Conservation (phyloP, 176 grass and related monocot genomes). For the Zizania latifolia region DNA sequence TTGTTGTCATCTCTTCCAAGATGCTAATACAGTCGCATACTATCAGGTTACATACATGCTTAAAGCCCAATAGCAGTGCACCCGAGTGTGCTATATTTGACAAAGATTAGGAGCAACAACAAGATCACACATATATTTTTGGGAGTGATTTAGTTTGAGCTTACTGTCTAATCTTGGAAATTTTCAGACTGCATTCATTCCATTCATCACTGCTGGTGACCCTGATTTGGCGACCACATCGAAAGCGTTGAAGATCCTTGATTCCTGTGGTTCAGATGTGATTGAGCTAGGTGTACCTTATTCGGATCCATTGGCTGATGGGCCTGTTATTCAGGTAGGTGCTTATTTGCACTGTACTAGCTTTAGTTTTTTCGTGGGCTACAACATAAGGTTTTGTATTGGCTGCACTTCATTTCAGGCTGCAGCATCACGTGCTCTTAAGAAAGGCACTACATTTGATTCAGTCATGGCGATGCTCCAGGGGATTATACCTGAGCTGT, state of each 20-base stretch:
- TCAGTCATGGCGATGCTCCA: constrained; percentile 70
- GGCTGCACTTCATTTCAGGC: constrained; percentile 38
- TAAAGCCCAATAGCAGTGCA: background rate
- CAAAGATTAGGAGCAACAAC: background rate
- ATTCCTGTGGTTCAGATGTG: constrained; percentile 74
- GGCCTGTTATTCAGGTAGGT: constrained; percentile 80
- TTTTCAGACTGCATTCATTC: constrained; percentile 72
- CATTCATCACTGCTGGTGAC: constrained; percentile 88
- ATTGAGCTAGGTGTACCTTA: constrained; percentile 89
- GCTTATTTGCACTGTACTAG: background rate
- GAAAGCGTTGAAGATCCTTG: constrained; percentile 68
- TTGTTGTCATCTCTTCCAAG: background rate
- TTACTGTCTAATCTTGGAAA: background rate
- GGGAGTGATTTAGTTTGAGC: background rate
- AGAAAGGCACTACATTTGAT: constrained; percentile 62
- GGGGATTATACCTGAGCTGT: constrained; percentile 60
- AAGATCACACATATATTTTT: background rate
- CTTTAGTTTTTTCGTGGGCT: background rate
- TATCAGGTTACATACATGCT: background rate
- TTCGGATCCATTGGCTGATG: constrained; percentile 85
- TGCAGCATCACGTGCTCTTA: constrained; percentile 70
- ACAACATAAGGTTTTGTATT: background rate
- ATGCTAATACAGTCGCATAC: no score
- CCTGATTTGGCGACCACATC: constrained; percentile 77
- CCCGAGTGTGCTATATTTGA: background rate